Evolutionary conservation across 805 yeast genomes (phyloP).

Genomic region (Candida sanyiensis): DNA sequence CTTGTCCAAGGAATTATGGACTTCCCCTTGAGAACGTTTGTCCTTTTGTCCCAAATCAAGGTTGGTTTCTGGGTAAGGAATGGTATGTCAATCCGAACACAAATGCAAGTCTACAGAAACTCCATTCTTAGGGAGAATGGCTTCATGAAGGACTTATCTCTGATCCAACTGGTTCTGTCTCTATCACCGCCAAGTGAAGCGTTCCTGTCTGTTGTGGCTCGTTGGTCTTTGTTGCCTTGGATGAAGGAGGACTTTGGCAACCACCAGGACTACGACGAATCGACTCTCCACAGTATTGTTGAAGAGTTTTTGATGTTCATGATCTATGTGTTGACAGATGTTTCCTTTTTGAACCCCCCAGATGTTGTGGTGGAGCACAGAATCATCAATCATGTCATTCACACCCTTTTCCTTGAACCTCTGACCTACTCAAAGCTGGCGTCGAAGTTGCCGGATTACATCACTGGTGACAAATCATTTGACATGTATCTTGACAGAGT

Average conservation of each 20-base stretch:
- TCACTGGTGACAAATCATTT: slow-evolving; percentile 67
- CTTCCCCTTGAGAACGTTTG: slow-evolving; percentile 72
- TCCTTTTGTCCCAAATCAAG: slow-evolving; percentile 74
- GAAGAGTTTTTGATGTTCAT: slow-evolving; percentile 74
- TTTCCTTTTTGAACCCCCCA: slow-evolving; percentile 48
- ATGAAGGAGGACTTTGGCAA: slow-evolving; percentile 36
- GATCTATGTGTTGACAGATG: slow-evolving; percentile 64
- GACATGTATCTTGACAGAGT: slow-evolving; percentile 52
- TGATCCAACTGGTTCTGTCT: slow-evolving; percentile 58
- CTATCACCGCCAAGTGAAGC: slow-evolving; percentile 51
- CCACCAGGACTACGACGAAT: slow-evolving; percentile 38
- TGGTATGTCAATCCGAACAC: slow-evolving; percentile 76
- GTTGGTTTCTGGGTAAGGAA: slow-evolving; percentile 94
- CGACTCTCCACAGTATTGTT: slow-evolving; percentile 52
- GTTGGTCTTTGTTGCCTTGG: slow-evolving; percentile 69
- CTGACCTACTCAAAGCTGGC: slow-evolving; percentile 66
- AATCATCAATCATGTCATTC: slow-evolving; percentile 69
- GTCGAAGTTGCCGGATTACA: slow-evolving; percentile 67
- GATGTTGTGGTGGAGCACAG: slow-evolving; percentile 44
- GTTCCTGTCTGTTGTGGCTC: slow-evolving; percentile 49
- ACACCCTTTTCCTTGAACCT: slow-evolving; percentile 72
- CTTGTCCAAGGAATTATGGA: slow-evolving; percentile 32
- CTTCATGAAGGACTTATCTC: slow-evolving; percentile 67
- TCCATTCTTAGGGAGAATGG: slow-evolving; percentile 81
- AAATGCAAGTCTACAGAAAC: slow-evolving; percentile 70